A percentile compares a stretch with the other conserved stretches of the same genome.
Evolutionary conservation across 345 rosid species (phyloP).

Genomic region (Eucalyptus decipiens): DNA sequence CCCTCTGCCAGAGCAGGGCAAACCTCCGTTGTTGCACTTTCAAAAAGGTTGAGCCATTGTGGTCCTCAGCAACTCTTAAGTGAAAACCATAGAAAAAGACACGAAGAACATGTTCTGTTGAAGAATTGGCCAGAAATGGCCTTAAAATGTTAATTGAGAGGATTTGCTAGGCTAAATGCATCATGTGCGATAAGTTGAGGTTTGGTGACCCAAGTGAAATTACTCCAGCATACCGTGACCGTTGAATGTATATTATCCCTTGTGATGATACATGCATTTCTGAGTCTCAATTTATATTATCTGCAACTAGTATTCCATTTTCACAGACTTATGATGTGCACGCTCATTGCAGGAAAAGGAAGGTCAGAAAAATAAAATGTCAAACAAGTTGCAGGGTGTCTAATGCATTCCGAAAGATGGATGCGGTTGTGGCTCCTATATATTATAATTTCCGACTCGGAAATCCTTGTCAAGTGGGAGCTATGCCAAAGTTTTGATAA

Average conservation of each 20-base stretch:
- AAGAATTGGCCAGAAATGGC: background rate
- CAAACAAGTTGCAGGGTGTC: constrained; percentile 28
- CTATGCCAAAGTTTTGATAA: background rate
- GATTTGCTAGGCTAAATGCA: background rate
- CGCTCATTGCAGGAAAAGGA: constrained; percentile 26
- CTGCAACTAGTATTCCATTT: background rate
- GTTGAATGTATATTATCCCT: background rate
- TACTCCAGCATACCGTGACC: background rate
- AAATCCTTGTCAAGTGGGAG: background rate
- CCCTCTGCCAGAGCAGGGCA: background rate
- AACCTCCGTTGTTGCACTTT: background rate
- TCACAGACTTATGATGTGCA: background rate
- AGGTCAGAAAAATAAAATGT: constrained; percentile 17
- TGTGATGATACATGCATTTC: background rate
- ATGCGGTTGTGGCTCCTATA: background rate
- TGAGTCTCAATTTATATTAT: background rate
- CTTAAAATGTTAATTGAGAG: background rate
- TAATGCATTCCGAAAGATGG: background rate
- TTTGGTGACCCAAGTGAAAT: background rate
- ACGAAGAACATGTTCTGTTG: background rate
- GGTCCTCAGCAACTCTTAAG: background rate
- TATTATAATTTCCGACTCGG: background rate
- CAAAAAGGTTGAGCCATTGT: background rate
- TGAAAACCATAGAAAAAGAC: background rate
- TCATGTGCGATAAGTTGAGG: background rate